These are phyloP conservation scores for Nitzschia palea DNA, from an alignment of 108 stramenopile genomes.

Conservation along the genomic window DNA sequence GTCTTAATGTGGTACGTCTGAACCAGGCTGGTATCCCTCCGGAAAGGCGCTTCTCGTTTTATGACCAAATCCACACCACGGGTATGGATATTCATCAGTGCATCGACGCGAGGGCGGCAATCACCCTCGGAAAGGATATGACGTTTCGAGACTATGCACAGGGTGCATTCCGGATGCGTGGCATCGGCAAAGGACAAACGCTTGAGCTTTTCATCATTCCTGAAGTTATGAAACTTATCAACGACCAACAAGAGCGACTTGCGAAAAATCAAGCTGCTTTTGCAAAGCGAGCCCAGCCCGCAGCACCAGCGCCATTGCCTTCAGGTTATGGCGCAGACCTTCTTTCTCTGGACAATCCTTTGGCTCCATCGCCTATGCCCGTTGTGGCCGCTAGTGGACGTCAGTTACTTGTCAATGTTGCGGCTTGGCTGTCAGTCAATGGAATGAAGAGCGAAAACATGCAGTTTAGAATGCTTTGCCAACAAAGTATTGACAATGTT, in stretches of 20 bases:
- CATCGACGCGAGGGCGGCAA: conserved; percentile 85
- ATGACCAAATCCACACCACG: conserved; percentile 97
- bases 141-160: conserved; percentile 97
- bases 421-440: conserved; percentile 97
- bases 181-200: conserved; percentile 94
- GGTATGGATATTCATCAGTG: conserved; percentile 98
- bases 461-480: conserved; percentile 95
- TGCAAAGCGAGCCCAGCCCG: conserved; percentile 22
- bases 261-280: conserved; percentile 30
- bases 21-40: conserved; percentile 88
- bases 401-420: conserved; percentile 86
- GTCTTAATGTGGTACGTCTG: conserved; percentile 80
- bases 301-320: conserved; percentile 25
- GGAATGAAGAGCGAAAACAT: conserved; percentile 97
- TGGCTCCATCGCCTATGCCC: conserved; percentile 18
- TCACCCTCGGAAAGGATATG: conserved; percentile 98
- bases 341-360: conserved; percentile 46
- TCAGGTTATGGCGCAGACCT: conserved; percentile 57
- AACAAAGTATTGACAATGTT: conserved; percentile 96
- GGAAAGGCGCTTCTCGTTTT: conserved; percentile 92
- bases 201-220: conserved; percentile 91
- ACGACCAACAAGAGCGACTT: conserved; percentile 72
- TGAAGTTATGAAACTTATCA: conserved; percentile 79
- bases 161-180: conserved; percentile 96
- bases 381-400: conserved; percentile 24